Conservation (phyloP, 805 yeast species). For the Kuraishia floccosa region DNA sequence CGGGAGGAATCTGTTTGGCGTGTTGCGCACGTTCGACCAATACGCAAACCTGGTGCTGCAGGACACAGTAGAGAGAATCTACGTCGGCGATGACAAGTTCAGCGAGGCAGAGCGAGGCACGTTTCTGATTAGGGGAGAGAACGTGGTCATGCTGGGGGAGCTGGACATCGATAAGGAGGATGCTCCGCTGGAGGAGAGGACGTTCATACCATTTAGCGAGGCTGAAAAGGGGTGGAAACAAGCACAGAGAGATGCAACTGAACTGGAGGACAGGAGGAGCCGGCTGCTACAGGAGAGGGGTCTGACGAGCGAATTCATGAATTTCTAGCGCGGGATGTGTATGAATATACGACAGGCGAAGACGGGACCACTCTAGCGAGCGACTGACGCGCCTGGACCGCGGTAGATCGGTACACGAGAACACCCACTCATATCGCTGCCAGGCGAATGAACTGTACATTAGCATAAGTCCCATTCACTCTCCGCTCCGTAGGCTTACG, state of each 20-base stretch:
- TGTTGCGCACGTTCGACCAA: constrained; percentile 90
- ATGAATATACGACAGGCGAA: too few relatives aligned
- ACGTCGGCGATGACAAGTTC: constrained; percentile 42
- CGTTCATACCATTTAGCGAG: constrained; percentile 44
- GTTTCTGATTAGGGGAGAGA: constrained; percentile 89
- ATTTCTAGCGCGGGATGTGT: too few relatives aligned
- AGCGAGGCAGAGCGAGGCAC: constrained; percentile 68
- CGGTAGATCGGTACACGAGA: too few relatives aligned
- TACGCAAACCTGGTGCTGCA: constrained; percentile 88
- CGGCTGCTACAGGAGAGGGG: constrained; percentile 1
- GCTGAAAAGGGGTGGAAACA: constrained; percentile 34
- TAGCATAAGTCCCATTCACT: too few relatives aligned
- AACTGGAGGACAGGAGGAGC: not conserved
- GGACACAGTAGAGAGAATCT: constrained; percentile 80
- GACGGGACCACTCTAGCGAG: too few relatives aligned
- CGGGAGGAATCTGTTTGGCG: constrained; percentile 81
- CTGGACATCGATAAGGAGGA: constrained; percentile 84
- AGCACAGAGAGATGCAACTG: not conserved
- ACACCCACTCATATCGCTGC: too few relatives aligned
- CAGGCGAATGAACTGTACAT: too few relatives aligned
- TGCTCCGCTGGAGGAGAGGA: constrained; percentile 43
- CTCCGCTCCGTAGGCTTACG: too few relatives aligned
- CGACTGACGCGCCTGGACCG: too few relatives aligned
- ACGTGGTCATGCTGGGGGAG: constrained; percentile 89
- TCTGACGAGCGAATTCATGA: constrained; percentile 1